Conservation (phyloP, 192 early-diverging fungal genomes). For the Gamsiella multidivaricata region DNA sequence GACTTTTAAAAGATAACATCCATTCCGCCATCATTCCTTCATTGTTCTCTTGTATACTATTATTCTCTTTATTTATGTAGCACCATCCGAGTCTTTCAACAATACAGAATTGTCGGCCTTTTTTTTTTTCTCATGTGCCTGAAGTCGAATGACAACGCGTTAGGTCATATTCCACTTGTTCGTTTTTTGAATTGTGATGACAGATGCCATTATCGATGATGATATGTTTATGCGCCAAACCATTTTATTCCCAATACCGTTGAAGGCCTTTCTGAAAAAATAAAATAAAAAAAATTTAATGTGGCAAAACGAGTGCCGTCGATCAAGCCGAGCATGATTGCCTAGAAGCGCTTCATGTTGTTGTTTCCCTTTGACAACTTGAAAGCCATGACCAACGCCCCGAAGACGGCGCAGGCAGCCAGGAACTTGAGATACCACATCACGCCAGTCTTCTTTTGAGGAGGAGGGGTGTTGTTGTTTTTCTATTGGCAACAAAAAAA, state of each 20-base stretch:
- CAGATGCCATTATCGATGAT: too few relatives aligned
- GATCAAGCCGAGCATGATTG: too few relatives aligned
- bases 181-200: too few relatives aligned
- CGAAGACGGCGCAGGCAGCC: slow-evolving; percentile 50
- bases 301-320: background rate
- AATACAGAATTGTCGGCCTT: too few relatives aligned
- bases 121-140: slow-evolving; percentile 4
- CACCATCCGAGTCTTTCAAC: too few relatives aligned
- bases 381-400: slow-evolving; percentile 48
- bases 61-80: too few relatives aligned
- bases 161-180: too few relatives aligned
- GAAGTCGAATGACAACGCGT: too few relatives aligned
- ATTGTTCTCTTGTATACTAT: slow-evolving; percentile 17
- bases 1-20: slow-evolving; percentile 69
- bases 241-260: too few relatives aligned
- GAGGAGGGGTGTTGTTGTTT: slow-evolving; percentile 45
- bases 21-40: background rate
- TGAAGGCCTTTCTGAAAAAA: too few relatives aligned
- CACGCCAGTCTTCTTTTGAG: slow-evolving; percentile 45
- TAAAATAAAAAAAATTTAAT: slow-evolving; percentile 11
- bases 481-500: background rate
- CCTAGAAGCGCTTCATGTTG: slow-evolving; percentile 47
- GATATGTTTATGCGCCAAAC: too few relatives aligned
- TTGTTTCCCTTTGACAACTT: slow-evolving; percentile 39
- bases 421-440: slow-evolving; percentile 54